Conservation (phyloP, 768 basidiomycete genomes). For the Floccularia luteovirens region DNA sequence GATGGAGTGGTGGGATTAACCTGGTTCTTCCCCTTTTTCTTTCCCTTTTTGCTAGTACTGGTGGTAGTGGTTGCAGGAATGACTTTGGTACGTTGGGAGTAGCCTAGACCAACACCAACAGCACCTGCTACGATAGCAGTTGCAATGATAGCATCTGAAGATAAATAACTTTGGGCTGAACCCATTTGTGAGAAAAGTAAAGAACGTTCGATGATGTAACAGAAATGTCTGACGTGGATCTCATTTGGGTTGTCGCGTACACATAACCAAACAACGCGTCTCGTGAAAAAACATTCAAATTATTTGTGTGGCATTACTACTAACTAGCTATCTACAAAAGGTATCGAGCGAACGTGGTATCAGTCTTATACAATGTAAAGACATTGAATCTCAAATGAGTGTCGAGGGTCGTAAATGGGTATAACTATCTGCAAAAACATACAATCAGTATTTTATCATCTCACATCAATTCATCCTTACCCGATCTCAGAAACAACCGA, state of each 20-base stretch:
- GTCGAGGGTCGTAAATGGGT: too few species aligned
- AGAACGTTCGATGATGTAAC: conserved; percentile 1
- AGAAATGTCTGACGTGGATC: conserved; percentile 14
- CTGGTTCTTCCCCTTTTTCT: conserved; percentile 19
- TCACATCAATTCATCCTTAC: too few species aligned
- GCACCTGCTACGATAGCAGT: conserved; percentile 30
- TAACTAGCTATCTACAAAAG: not conserved
- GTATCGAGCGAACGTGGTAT: not conserved
- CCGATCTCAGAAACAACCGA: not conserved
- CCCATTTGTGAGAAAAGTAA: conserved; percentile 26
- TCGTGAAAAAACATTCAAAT: not conserved
- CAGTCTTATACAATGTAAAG: not conserved
- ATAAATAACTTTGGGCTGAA: conserved; percentile 33
- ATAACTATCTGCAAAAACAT: too few species aligned
- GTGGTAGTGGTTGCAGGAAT: not conserved
- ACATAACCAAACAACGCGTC: conserved; percentile 15
- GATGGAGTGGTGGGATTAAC: conserved; percentile 6
- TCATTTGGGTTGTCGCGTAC: conserved; percentile 16
- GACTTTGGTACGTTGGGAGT: conserved; percentile 7
- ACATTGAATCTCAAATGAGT: not conserved
- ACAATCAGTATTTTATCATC: too few species aligned
- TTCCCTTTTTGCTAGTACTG: conserved; percentile 13
- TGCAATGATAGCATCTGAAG: conserved; percentile 28
- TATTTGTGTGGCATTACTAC: too few species aligned
- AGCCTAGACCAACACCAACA: conserved; percentile 30